Percentiles rank a stretch among this genome's conserved stretches.
Conservation (phyloP, 208 protist species). For the Trichomonas gallinae region DNA sequence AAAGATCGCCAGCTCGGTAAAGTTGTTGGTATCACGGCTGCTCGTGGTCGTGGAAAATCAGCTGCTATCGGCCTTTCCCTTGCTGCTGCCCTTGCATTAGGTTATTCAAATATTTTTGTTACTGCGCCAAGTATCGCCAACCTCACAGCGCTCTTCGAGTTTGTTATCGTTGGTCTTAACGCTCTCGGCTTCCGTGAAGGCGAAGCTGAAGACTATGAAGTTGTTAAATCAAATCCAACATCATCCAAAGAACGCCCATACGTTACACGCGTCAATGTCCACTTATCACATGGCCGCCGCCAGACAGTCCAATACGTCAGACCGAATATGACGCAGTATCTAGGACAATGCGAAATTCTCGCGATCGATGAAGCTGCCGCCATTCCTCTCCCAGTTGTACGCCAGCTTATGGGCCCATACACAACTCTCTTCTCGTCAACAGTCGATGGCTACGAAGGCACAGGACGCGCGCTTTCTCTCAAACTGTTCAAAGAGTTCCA, state of each 20-base stretch:
- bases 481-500: constrained; percentile 95
- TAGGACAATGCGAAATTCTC: constrained; percentile 46
- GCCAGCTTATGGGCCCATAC: constrained; percentile 82
- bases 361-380: constrained; percentile 99
- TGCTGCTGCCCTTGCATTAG: constrained; percentile 77
- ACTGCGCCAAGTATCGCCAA: constrained; percentile 76
- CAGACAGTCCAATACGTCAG: constrained; percentile 95
- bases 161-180: constrained; percentile 83
- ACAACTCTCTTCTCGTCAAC: constrained; percentile 96
- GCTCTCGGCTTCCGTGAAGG: constrained; percentile 63
- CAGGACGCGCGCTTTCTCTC: constrained; percentile 93
- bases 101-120: constrained; percentile 98
- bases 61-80: constrained; percentile 73
- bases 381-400: constrained; percentile 89
- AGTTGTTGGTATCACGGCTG: constrained; percentile 84
- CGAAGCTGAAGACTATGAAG: constrained; percentile 78
- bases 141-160: constrained; percentile 92
- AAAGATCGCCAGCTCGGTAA: constrained; percentile 78
- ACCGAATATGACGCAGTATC: constrained; percentile 41
- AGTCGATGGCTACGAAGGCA: constrained; percentile 94
- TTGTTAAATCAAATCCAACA: constrained; percentile 48
- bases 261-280: constrained; percentile 83
- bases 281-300: constrained; percentile 57
- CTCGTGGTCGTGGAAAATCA: constrained; percentile 90
- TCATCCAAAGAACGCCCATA: constrained; percentile 78